Percentiles rank a stretch among this genome's conserved stretches.
These are phyloP conservation scores for Leptodontidium sp. DNA, from an alignment of 2,329 filamentous ascomycete species.

Conservation along the genomic window DNA sequence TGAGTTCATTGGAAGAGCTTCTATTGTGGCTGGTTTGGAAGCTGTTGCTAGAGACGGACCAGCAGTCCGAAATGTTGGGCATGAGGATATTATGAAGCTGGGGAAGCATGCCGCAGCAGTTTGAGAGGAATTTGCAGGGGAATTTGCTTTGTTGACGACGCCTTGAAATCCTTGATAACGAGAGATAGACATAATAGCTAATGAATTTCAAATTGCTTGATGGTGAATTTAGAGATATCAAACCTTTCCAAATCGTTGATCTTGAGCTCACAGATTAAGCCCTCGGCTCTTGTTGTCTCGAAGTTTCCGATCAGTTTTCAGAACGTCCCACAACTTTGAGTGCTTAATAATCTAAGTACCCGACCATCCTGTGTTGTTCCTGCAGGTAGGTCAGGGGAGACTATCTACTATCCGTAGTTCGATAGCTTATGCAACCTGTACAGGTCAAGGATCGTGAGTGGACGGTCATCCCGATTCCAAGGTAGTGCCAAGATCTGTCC, in stretches of 20 bases:
- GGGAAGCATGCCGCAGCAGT: slow-evolving; percentile 42
- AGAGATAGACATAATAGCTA: too few relatives aligned
- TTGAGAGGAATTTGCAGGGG: neutral
- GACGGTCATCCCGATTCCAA: neutral
- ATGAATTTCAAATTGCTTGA: too few relatives aligned
- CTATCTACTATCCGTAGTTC: neutral
- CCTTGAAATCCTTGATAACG: too few relatives aligned
- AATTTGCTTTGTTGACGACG: too few relatives aligned
- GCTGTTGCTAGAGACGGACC: slow-evolving; percentile 52
- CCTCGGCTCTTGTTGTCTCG: too few relatives aligned
- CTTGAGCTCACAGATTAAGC: too few relatives aligned
- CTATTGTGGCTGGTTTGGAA: slow-evolving; percentile 56
- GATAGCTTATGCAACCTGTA: neutral
- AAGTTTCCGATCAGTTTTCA: too few relatives aligned
- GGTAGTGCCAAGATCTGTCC: neutral
- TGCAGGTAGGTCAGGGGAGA: neutral
- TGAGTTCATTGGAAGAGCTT: slow-evolving; percentile 64
- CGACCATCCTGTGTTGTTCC: neutral
- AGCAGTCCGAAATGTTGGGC: slow-evolving; percentile 56
- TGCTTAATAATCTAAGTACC: slow-evolving; percentile 5
- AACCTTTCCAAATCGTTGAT: too few relatives aligned
- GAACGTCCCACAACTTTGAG: neutral
- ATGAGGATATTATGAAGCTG: slow-evolving; percentile 59
- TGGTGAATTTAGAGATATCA: too few relatives aligned
- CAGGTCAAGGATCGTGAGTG: neutral